Evolutionary conservation across 495 filamentous ascomycete species (phyloP).

Genomic region (Cercophora newfieldiana): DNA sequence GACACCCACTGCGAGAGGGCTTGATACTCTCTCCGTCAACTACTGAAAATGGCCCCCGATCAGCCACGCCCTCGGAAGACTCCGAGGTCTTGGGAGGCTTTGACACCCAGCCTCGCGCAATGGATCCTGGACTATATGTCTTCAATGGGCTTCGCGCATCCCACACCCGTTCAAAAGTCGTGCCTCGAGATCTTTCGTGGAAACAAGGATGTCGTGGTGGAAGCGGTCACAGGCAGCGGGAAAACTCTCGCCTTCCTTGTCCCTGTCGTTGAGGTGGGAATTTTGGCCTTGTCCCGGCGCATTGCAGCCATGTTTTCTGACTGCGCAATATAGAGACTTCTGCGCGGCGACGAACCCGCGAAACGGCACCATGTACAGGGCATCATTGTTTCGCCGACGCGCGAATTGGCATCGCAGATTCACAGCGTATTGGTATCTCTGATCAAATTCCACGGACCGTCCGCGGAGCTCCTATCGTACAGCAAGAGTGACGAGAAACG

Average conservation of each 20-base stretch:
- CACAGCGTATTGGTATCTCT: constrained; percentile 76
- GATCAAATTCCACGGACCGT: constrained; percentile 77
- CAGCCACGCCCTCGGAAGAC: constrained; percentile 41
- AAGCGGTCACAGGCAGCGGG: constrained; percentile 94
- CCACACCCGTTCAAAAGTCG: constrained; percentile 95
- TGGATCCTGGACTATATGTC: constrained; percentile 86
- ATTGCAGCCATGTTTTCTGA: neutral
- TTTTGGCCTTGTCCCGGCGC: neutral
- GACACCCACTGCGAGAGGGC: neutral
- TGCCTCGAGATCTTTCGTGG: constrained; percentile 87
- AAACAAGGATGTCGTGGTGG: constrained; percentile 96
- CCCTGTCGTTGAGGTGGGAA: constrained; percentile 69
- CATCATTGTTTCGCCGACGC: constrained; percentile 89
- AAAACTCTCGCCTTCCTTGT: constrained; percentile 93
- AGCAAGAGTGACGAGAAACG: constrained; percentile 52
- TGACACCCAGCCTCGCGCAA: constrained; percentile 69
- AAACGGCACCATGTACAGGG: constrained; percentile 87
- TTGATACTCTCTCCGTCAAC: neutral
- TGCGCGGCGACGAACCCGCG: constrained; percentile 67
- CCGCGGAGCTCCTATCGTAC: constrained; percentile 59
- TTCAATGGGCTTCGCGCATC: constrained; percentile 80
- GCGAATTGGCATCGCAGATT: constrained; percentile 91
- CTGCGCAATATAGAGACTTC: constrained; percentile 51
- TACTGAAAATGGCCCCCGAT: constrained; percentile 39
- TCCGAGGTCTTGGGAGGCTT: constrained; percentile 72